Percentiles rank a stretch among this genome's conserved stretches.
phyloP scores from a whole-genome alignment of 2,329 filamentous ascomycete species.

The Purpureocillium takamizusanense region DNA sequence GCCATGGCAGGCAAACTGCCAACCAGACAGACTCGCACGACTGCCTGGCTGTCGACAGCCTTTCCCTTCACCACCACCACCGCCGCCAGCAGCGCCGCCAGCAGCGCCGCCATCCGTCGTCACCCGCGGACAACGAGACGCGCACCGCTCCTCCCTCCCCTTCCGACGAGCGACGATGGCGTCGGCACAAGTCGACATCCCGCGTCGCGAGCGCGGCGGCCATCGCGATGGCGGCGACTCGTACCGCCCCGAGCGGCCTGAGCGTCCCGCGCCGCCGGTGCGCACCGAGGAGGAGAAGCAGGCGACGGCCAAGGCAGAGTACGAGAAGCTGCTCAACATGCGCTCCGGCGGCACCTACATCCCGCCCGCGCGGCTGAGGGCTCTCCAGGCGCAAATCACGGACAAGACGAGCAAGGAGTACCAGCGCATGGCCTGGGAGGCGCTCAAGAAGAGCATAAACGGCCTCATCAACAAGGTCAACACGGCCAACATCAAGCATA shows the following conservation, averaged over 20 bases:
- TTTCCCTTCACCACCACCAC: neutral
- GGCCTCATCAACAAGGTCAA: constrained; percentile 99
- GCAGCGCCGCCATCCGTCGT: neutral
- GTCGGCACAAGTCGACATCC: constrained; percentile 33
- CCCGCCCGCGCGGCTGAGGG: constrained; percentile 80
- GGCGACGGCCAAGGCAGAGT: constrained; percentile 81
- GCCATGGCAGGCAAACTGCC: neutral
- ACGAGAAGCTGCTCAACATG: constrained; percentile 85
- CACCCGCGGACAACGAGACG: neutral
- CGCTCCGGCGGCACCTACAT: constrained; percentile 95
- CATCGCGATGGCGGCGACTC: constrained; percentile 38
- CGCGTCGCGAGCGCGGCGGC: constrained; percentile 25
- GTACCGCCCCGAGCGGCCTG: constrained; percentile 33
- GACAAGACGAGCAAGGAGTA: constrained; percentile 96
- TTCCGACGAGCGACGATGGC: constrained; percentile 25
- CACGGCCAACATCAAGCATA: constrained; percentile 93
- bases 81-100: neutral
- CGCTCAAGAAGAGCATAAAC: constrained; percentile 97
- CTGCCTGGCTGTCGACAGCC: neutral
- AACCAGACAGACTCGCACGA: neutral
- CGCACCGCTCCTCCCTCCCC: no score
- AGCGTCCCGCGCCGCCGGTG: constrained; percentile 25
- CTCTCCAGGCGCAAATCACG: constrained; percentile 91
- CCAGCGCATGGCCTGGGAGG: constrained; percentile 98
- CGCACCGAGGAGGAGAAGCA: constrained; percentile 76